Base-by-base conservation (phyloP, 1,284 basidiomycete species). In the Cystobasidium sp. region DNA sequence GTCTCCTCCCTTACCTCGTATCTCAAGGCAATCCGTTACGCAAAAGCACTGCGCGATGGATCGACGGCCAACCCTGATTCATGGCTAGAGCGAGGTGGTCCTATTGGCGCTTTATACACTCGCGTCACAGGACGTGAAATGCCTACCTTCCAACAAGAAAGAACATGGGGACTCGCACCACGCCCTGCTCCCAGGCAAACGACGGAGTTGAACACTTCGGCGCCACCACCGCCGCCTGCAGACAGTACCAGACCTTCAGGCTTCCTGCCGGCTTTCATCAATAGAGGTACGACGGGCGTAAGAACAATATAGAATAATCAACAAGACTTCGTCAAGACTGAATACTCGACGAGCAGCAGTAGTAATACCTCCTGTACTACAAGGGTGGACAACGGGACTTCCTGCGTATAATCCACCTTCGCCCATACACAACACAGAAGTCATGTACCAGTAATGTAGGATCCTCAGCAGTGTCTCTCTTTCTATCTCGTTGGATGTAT, bases 11-110 rank as follows among this genome's bases (percentile, higher is more conserved):
- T 74, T 12, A 59, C 63, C 12, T 47, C 55, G 5, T 64, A 74
- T 22, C 49, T 74, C 55, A 74, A 74, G 43, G 65, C 72, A 47
- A 69, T 74, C 31, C 39, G 72, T 9, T 74, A 74, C 20, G 72
- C 72, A 7, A 74, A 69, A 68, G 72, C 72, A 24, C 59, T 74
- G 1, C 65, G 72, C 12, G 72, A 68, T 31, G 72, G 72, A 9
- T 65, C 20, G 14, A 41, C 70, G 20, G 49, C 49, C 7, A 59
- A 65, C 59, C 39, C 62, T 47, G 63, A 65, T 24, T 56, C 61
- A 9, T 62, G 56, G 49, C 46, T 61, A 16, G 69, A 71, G 49
- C 41, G 51, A 14, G 70, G 70, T 31, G 62, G 62, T 14, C 62
- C 70, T 16, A 68, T 68, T n/a, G 49, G 49, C 6, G 53, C 70